Evolutionary conservation across 208 protist genomes (phyloP), one percentile per base, ranked within the genome.

Genomic region (Crithidia brevicula): DNA sequence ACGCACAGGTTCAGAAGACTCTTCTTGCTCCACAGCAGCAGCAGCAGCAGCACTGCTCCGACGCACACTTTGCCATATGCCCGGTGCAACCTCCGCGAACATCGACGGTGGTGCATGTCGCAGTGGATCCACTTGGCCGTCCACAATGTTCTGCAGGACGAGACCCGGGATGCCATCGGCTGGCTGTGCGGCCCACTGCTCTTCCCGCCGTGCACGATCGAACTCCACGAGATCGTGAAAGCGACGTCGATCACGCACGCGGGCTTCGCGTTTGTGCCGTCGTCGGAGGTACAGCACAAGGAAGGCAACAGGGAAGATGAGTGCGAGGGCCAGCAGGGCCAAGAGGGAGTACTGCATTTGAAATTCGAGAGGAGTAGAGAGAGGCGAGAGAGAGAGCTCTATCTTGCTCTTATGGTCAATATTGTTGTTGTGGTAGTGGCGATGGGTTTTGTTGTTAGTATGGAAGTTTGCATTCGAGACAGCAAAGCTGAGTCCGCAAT

Each of bases 141-240:
- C 56, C 25, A 50, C 56, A 6, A 38, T 36, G 40, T 62, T 62
- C 56, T 23, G 11, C 38, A 62, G 33, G 15, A 62, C 34, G 23
- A 62, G 46, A 10, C 38, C 56, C 0, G 56, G 38, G 3, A 62
- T 23, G 16, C 56, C 56, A 3, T 62, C 56, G 2, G 56, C 56
- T 18, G 38, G 40, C 3, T 28, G 28, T 16, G 34, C 38, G 11
- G 56, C 34, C 56, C 56, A 62, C 56, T 62, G 38, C 40, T 62
- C 33, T 36, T n/a, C 56, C 4, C 56, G 34, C 9, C 34, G 56
- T 33, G 38, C 56, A 9, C 25, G 56, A 22, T 50, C 34, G 27
- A 62, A 50, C 38, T 13, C 56, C 7, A 62, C 40, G 40, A 62
- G 56, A 3, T 60, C 54, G 36, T 60, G 36, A 7, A 60, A 47